Evolutionary conservation across 2,329 filamentous ascomycete genomes (phyloP), one percentile per base, ranked within the genome.

Genomic region (Colletotrichum eremochloae): DNA sequence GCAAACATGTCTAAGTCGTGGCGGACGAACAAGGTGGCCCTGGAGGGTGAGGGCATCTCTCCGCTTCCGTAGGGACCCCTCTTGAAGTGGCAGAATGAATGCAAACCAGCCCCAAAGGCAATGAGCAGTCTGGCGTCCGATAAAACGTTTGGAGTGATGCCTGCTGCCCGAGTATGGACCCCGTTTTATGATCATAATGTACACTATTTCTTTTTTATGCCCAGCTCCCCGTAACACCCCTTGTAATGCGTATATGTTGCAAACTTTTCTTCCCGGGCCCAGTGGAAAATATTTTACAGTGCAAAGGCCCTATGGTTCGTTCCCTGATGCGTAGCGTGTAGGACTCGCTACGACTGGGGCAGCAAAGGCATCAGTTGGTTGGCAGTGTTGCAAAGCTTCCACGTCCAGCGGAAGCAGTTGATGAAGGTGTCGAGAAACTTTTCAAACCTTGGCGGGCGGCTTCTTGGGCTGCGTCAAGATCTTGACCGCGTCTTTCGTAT

Each of bases 401-500:
- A 60, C 1, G 7, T 20, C 15, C 38, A 60, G 38, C 38, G 38
- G 24, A 29, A 44, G 56, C 29, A 48, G 42, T 42, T 38, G 5
- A 38, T 20, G 53, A 38, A n/a, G 29, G 11, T 38, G 31, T 9
- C 18, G 20, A 2, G 18, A 56, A 33, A 48, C 9, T 11, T 5
- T 18, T 44, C 36, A 63, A 9, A 38, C 40, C 42, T 68, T 58
- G 2, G 46, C 33, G 31, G 67, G 53, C 33, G 44, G 31, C 2
- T 31, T 56, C 24, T 72, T 75, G 11, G 73, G 72, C 72, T 80
- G 78, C 63, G 79, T 81, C 53, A 98, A 81, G 68, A 98, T 98
- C 81, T 93, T 97, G 42, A 98, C 95, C 0, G 95, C 96, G 77
- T 97, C 93, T 80, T 96, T 97, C 76, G 91, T 94, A 80, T 92